Evolutionary conservation across 2,329 filamentous ascomycete genomes (phyloP), one percentile per base, ranked within the genome.

Genomic region (Sclerotinia borealis): DNA sequence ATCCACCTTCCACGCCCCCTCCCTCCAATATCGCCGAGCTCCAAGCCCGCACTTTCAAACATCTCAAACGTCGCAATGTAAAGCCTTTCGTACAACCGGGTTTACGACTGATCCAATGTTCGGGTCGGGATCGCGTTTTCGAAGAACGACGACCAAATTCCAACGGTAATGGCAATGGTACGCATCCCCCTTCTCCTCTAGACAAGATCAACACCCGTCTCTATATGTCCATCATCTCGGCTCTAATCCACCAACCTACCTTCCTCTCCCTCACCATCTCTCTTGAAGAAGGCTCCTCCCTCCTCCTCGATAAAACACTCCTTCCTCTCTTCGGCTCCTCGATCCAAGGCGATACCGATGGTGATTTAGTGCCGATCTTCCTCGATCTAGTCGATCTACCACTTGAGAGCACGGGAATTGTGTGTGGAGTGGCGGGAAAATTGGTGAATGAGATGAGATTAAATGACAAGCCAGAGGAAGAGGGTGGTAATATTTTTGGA

Each of bases 331-430:
- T 89, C 70, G 85, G 87, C 25, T 88, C 90, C 70, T 84, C 91
- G 0, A 79, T 98, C 2, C 84, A 96, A 0, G 92, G 91, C 15
- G 84, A 88, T 65, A 90, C 85, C 52, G 86, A 86, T 60, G 87
- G 87, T 68, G 85, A 85, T 64, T 81, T 93, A 39, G 85, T 96
- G 1, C 92, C 95, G 1, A 95, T 99, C 69, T 93, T 92, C 64
- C 82, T 99, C 4, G 92, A 98, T 71, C 81, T 99, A 31, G 86
- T 85, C 25, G 86, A 85, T 48, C 79, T 98, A 47, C 91, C 93
- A 0, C 82, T 93, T 48, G 92, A 96, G 75, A 92, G 92, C 9
- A 96, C 93, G 0, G 93, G 93, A 27, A 97, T 99, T 64, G 92
- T 99, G 4, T 97, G 93, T 69, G 93, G 95, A 34, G 91, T 99